These are phyloP conservation scores for Knoxia roxburghii DNA, from an alignment of 257 asterid species.

Conservation along the genomic window DNA sequence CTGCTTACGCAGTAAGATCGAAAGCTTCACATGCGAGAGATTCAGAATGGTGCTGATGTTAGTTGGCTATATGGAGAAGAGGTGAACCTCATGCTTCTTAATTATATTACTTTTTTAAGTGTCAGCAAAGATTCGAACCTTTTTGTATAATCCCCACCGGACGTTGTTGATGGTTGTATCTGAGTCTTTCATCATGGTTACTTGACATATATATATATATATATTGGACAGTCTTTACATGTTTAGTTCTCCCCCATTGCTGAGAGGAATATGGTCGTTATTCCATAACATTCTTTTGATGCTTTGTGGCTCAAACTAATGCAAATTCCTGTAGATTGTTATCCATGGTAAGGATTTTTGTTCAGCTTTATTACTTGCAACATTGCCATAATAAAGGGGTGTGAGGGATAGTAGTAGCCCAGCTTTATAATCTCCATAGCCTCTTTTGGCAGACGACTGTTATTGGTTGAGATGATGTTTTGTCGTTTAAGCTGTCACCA, in stretches of 20 bases:
- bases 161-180: neutral
- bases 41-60: conserved; percentile 2
- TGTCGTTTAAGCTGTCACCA: too few species aligned
- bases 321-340: neutral
- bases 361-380: too few species aligned
- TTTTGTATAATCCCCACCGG: conserved; percentile 3
- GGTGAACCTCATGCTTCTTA: conserved; percentile 5
- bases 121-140: neutral
- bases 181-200: conserved; percentile 1
- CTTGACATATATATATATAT: neutral
- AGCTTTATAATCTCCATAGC: too few species aligned
- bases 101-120: conserved; percentile 8
- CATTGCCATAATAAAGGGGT: too few species aligned
- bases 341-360: too few species aligned
- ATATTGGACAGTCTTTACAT: neutral
- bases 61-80: neutral
- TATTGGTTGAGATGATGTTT: too few species aligned
- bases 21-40: conserved; percentile 5
- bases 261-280: neutral
- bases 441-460: too few species aligned
- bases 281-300: neutral
- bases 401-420: too few species aligned
- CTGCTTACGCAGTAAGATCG: conserved; percentile 77
- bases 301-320: neutral
- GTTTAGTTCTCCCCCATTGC: neutral